Conservation (phyloP, 2,329 filamentous ascomycete species). For the Ceratocystis cubensis region DNA sequence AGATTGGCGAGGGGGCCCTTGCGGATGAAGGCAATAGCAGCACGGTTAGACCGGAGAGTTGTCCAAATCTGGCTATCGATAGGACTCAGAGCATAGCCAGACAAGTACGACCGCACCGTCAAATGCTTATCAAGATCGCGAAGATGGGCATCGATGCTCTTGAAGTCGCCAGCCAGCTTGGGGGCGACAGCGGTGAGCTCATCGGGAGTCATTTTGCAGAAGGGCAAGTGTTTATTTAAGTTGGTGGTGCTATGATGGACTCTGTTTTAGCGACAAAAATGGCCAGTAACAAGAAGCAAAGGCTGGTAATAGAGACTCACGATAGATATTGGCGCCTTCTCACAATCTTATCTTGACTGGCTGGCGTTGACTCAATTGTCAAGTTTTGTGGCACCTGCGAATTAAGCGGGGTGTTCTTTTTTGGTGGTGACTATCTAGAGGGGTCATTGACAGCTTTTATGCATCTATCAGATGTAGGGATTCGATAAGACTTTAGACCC, state of each 20-base stretch:
- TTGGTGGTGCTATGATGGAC: not conserved
- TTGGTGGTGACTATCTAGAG: not conserved
- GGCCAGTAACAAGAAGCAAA: not conserved
- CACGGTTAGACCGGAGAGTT: constrained; percentile 69
- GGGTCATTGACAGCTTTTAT: constrained; percentile 1
- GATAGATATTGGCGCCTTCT: not conserved
- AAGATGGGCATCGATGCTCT: constrained; percentile 62
- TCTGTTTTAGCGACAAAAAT: constrained; percentile 4
- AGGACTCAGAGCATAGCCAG: constrained; percentile 65
- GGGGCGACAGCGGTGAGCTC: constrained; percentile 41
- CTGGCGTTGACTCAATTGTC: constrained; percentile 17
- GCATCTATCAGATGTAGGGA: not conserved
- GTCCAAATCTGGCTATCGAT: constrained; percentile 75
- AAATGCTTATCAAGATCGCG: constrained; percentile 75
- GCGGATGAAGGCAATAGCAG: constrained; percentile 69
- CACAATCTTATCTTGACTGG: not conserved
- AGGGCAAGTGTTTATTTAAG: not conserved
- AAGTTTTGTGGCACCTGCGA: constrained; percentile 16
- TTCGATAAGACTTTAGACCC: constrained; percentile 5
- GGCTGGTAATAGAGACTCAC: not conserved
- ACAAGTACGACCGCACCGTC: constrained; percentile 71
- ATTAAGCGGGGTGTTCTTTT: constrained; percentile 13
- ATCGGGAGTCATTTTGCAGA: constrained; percentile 41
- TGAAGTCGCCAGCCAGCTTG: constrained; percentile 57
- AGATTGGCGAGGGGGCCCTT: constrained; percentile 66